These are phyloP conservation scores for Fusarium pininemorale DNA, from an alignment of 2,329 filamentous ascomycete species.

Conservation along the genomic window DNA sequence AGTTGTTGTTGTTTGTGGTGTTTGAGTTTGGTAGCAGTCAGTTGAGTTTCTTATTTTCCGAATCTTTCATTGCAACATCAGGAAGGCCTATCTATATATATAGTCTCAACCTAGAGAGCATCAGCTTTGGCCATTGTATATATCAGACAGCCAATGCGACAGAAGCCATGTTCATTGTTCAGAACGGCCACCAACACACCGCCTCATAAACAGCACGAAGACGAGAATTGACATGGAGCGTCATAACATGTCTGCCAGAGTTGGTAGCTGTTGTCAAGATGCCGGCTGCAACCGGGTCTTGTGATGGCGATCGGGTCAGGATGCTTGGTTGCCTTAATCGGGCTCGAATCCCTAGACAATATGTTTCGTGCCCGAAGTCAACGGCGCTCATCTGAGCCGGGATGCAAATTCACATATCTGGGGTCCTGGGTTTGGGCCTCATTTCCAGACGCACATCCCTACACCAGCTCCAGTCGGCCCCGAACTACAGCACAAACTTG, in stretches of 20 bases:
- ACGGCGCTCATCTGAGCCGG: conserved; percentile 16
- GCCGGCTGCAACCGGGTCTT: conserved; percentile 31
- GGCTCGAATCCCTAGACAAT: conserved; percentile 8
- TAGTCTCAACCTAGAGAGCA: conserved; percentile 15
- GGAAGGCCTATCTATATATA: conserved; percentile 29
- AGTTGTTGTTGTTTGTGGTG: not conserved
- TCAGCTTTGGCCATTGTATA: not conserved
- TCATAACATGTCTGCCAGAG: conserved; percentile 19
- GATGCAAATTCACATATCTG: conserved; percentile 5
- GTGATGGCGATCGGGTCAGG: conserved; percentile 32
- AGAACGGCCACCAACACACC: conserved; percentile 21
- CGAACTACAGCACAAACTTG: conserved; percentile 7
- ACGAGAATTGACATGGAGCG: not conserved
- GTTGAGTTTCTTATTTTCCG: not conserved
- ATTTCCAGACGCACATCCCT: conserved; percentile 16
- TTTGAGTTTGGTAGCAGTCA: not conserved
- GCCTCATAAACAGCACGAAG: conserved; percentile 13
- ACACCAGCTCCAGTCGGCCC: conserved; percentile 2
- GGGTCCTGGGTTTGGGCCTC: conserved; percentile 27
- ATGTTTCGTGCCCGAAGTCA: conserved; percentile 16
- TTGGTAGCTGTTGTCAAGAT: conserved; percentile 28
- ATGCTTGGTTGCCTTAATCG: conserved; percentile 30
- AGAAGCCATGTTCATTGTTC: conserved; percentile 1
- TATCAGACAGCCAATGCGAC: conserved; percentile 10
- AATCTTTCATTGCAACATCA: not conserved